Base-by-base conservation (phyloP, 345 rosid genomes). In the Euphorbia peplus region DNA sequence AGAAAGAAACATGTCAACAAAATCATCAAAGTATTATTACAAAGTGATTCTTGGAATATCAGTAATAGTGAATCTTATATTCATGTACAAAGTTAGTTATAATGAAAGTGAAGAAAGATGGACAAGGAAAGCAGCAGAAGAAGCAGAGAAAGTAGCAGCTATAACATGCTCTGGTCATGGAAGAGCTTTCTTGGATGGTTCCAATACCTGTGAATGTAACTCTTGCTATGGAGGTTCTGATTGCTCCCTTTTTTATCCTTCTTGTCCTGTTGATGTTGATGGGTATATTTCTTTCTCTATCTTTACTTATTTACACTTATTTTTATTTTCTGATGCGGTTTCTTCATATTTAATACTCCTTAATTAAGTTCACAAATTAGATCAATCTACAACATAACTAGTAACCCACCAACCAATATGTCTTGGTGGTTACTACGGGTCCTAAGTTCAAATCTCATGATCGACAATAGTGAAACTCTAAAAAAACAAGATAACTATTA, bases 131-230 rank as follows among this genome's bases (percentile, higher is more conserved):
- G 91, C 91, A 0, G 91, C 91, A 6, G 59, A 0, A 2, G 91
- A 89, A 79, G 93, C 93, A 3, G 93, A 89, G 66, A 53, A 65
- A 1, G 93, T 76, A 71, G 93, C 95, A 0, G 81, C 83, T n/a
- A 55, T 82, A 26, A 32, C 83, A 8, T 91, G 97, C 67, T 89
- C 90, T 0, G 89, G 91, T 53, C 93, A 89, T 32, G 93, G 96
- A 3, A 80, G 84, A 77, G 91, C 87, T n/a, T 91, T 53, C 61
- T 44, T 89, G 64, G 97, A 91, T 48, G 86, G 96, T 39, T 85
- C 85, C 22, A 86, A n/a, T n/a, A 70, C 67, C 39, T 91, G 97
- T 51, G 96, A 91, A 75, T 91, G 93, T 61, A 79, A 82, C 73
- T 5, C 65, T 1, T 91, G 95, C 77, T 89, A 78, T 61, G 66